A percentile compares a stretch with the other conserved stretches of the same genome.
These are phyloP conservation scores for Onygenales sp. DNA, from an alignment of 2,329 filamentous ascomycete genomes.

Conservation along the genomic window DNA sequence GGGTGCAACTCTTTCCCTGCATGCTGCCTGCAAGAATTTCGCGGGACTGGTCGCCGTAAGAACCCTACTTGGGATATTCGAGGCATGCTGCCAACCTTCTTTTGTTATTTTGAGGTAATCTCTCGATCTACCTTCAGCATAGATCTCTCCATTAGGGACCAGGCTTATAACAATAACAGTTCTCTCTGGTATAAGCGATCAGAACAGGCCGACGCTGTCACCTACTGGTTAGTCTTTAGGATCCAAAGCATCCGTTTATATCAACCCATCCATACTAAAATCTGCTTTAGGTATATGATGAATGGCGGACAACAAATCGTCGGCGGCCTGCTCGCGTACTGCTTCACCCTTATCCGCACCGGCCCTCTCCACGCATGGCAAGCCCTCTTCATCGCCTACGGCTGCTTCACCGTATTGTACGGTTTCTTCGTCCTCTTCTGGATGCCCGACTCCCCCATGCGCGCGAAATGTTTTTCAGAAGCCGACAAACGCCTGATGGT, in stretches of 20 bases:
- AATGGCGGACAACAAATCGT: conserved; percentile 66
- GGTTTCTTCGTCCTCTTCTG: conserved; percentile 55
- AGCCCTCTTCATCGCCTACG: conserved; percentile 58
- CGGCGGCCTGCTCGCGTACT: conserved; percentile 57
- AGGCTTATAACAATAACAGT: not conserved
- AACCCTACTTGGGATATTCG: conserved; percentile 60
- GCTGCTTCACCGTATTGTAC: conserved; percentile 53
- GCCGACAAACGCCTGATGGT: conserved; percentile 56
- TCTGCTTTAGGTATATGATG: conserved; percentile 56
- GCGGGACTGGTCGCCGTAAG: conserved; percentile 50
- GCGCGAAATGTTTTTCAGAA: conserved; percentile 59
- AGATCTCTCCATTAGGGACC: not conserved
- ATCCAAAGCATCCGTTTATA: not conserved
- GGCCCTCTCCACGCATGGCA: conserved; percentile 57
- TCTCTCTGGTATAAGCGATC: conserved; percentile 55
- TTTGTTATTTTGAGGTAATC: conserved; percentile 56
- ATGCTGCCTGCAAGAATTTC: conserved; percentile 54
- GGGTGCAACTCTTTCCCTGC: conserved; percentile 51
- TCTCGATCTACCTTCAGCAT: not conserved
- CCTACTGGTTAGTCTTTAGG: conserved; percentile 48
- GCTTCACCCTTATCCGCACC: conserved; percentile 40
- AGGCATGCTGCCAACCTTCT: conserved; percentile 58
- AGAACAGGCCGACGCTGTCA: conserved; percentile 57
- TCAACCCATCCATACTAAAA: conserved; percentile 5
- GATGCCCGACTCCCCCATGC: conserved; percentile 63